Conservation (phyloP, 352 stramenopile species). For the Pythium rhizo-oryzae region DNA sequence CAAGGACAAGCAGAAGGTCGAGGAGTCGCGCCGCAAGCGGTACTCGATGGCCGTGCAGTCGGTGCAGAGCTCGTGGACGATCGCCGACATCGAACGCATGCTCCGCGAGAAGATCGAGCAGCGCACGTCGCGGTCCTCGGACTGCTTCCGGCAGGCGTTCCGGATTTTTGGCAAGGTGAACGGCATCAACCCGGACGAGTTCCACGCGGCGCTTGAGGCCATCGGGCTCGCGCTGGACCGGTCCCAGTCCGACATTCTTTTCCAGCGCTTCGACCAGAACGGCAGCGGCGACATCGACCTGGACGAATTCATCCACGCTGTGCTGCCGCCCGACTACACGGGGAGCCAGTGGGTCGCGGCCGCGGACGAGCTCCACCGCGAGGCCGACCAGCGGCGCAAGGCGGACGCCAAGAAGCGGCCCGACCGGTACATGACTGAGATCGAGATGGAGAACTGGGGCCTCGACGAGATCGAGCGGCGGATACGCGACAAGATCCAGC, state of each 20-base stretch:
- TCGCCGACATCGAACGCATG: slow-evolving; percentile 80
- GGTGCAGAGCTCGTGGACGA: slow-evolving; percentile 72
- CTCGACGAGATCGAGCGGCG: slow-evolving; percentile 77
- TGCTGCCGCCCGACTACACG: slow-evolving; percentile 75
- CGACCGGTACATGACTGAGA: slow-evolving; percentile 75
- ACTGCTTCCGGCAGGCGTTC: slow-evolving; percentile 82
- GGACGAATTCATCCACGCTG: slow-evolving; percentile 80
- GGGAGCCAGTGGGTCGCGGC: slow-evolving; percentile 75
- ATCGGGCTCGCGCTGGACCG: slow-evolving; percentile 62
- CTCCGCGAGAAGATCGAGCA: slow-evolving; percentile 85
- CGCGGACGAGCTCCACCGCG: slow-evolving; percentile 68
- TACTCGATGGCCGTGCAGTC: slow-evolving; percentile 75
- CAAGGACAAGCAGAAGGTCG: slow-evolving; percentile 57
- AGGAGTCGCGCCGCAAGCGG: slow-evolving; percentile 45
- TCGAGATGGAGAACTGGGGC: slow-evolving; percentile 78
- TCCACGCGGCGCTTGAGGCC: slow-evolving; percentile 57
- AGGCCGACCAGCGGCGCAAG: slow-evolving; percentile 62
- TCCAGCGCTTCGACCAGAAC: slow-evolving; percentile 70
- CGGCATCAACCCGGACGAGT: slow-evolving; percentile 73
- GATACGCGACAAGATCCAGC: slow-evolving; percentile 83
- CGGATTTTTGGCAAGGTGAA: slow-evolving; percentile 86
- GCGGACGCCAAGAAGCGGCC: slow-evolving; percentile 42
- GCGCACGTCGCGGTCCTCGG: slow-evolving; percentile 70
- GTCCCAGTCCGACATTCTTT: slow-evolving; percentile 60
- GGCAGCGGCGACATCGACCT: slow-evolving; percentile 80